Evolutionary conservation across 768 basidiomycete species (phyloP), one percentile per base, ranked within the genome.

Genomic region (Crassisporium funariophilum): DNA sequence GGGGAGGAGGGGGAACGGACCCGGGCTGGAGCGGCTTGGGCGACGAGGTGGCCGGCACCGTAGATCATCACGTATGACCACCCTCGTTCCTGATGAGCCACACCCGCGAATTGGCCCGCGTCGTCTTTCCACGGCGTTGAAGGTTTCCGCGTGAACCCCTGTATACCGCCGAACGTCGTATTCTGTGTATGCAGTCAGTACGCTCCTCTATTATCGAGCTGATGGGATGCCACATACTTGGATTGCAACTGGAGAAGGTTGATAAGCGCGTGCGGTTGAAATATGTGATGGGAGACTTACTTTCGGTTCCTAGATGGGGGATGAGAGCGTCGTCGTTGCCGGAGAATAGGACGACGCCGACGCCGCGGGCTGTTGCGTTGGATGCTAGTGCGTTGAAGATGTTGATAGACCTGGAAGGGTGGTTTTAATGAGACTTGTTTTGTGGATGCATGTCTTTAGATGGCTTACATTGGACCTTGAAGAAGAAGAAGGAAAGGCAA

Each of bases 151-250:
- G 83, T 81, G 61, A 90, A 90, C 3, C 88, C 88, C 63, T 81
- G 84, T 34, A 83, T 81, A 5, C 85, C 87, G 19, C 85, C 86
- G 53, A 88, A 90, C 0, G 88, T 88, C 19, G 86, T 87, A 55
- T 90, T 90, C 83, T 88, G 41, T 0, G 25, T 24, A 7, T 25
- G 6, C 11, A 11, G 12, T 21, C 16, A 12, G 16, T 7, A 35
- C 12, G 31, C 4, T 7, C 5, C n/a, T n/a, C n/a, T n/a, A n/a
- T n/a, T 24, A 16, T 19, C 6, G 12, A 24, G 35, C 33, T 19
- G 10, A 10, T 24, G 17, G 10, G 16, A 13, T 8, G 42, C 7
- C 12, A 31, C 53, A 16, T 56, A 78, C 80, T 62, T 82, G 82
- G 20, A 84, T 84, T 10, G 76, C 71, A 31, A 82, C 79, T 82